phyloP scores from a whole-genome alignment of 2,329 filamentous ascomycete genomes.

The Fusarium irregulare region DNA sequence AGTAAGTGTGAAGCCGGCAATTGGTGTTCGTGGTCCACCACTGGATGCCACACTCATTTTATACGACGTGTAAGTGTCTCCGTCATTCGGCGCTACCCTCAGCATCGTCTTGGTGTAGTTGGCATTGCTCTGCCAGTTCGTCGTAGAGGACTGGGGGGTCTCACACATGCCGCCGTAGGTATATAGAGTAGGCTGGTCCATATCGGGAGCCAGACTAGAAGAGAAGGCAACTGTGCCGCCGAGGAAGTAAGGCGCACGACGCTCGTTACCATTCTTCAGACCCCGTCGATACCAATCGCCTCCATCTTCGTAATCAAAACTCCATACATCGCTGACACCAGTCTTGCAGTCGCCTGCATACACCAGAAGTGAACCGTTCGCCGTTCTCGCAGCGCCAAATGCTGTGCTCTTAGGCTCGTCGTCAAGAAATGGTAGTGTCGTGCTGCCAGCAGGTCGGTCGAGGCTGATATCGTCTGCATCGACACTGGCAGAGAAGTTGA shows the following conservation, averaged over 20 bases:
- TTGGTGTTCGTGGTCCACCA: constrained; percentile 76
- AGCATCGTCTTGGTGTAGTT: constrained; percentile 86
- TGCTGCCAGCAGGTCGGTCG: constrained; percentile 63
- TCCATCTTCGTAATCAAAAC: constrained; percentile 55
- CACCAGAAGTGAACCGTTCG: constrained; percentile 76
- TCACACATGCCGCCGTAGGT: constrained; percentile 94
- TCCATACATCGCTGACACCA: constrained; percentile 72
- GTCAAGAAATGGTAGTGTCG: constrained; percentile 70
- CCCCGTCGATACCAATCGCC: constrained; percentile 41
- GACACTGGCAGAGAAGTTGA: constrained; percentile 73
- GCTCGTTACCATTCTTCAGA: constrained; percentile 35
- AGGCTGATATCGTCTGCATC: constrained; percentile 57
- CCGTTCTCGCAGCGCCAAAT: constrained; percentile 75
- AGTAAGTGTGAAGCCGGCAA: constrained; percentile 89
- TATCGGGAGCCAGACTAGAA: constrained; percentile 63
- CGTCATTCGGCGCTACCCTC: constrained; percentile 64
- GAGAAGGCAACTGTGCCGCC: constrained; percentile 75
- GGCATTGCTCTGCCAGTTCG: constrained; percentile 73
- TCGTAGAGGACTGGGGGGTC: constrained; percentile 48
- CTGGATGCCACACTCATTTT: constrained; percentile 54
- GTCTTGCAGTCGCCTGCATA: constrained; percentile 78
- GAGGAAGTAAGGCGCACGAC: constrained; percentile 60
- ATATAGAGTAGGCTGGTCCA: constrained; percentile 70
- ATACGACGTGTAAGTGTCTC: constrained; percentile 49
- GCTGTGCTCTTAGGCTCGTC: constrained; percentile 60